Percentiles rank a stretch among this genome's conserved stretches.
Evolutionary conservation across 768 basidiomycete genomes (phyloP).

Genomic region (Naganishia randhawae): DNA sequence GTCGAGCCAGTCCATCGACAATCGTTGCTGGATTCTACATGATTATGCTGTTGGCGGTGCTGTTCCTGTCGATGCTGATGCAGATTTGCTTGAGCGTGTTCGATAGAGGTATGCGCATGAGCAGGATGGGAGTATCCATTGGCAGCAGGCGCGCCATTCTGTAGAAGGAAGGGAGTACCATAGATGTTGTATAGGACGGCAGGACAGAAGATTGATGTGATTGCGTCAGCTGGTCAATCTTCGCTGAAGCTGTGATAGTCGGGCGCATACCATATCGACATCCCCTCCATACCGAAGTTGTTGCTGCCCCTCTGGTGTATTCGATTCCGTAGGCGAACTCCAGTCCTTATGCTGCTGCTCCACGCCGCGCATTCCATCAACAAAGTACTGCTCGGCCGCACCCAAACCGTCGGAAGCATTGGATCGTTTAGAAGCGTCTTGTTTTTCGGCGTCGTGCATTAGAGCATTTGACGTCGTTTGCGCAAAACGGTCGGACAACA

Average conservation of each 20-base stretch:
- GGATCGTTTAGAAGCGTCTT: not conserved
- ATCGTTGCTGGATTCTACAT: not conserved
- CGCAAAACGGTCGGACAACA: conserved; percentile 4
- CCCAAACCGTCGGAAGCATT: not conserved
- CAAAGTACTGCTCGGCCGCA: conserved; percentile 20
- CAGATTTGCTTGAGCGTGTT: conserved; percentile 15
- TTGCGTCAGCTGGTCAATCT: conserved; percentile 20
- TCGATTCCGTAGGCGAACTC: not conserved
- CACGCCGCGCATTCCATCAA: conserved; percentile 16
- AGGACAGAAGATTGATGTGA: too few species aligned
- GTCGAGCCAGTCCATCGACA: not conserved
- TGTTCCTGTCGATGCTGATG: conserved; percentile 15
- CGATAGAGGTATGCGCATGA: conserved; percentile 4
- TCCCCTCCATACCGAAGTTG: not conserved
- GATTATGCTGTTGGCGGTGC: conserved; percentile 13
- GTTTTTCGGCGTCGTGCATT: not conserved
- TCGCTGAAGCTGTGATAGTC: conserved; percentile 1
- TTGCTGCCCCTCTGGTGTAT: not conserved
- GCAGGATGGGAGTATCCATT: not conserved
- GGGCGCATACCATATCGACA: conserved; percentile 19
- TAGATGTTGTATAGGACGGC: not conserved
- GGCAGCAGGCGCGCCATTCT: not conserved
- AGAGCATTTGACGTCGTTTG: not conserved
- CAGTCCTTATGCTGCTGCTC: conserved; percentile 17
- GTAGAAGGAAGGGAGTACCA: not conserved